phyloP scores from a whole-genome alignment of 495 filamentous ascomycete genomes.

The Aspergillus affinis region DNA sequence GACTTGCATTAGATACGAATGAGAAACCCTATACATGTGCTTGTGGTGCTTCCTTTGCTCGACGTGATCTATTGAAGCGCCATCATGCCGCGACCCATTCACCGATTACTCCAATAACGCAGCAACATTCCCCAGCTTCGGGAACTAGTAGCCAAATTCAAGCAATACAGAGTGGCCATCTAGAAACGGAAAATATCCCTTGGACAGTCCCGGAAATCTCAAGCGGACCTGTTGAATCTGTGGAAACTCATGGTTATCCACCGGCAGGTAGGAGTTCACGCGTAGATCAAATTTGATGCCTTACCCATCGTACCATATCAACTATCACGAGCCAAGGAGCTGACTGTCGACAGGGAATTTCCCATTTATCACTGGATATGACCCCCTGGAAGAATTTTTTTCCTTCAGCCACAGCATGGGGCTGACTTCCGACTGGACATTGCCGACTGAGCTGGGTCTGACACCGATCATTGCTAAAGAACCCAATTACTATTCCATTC shows the following conservation, averaged over 20 bases:
- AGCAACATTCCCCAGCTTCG: slow-evolving; percentile 1
- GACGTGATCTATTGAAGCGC: slow-evolving; percentile 20
- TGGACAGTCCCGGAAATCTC: background rate
- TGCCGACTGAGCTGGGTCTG: slow-evolving; percentile 12
- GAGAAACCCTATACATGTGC: slow-evolving; percentile 22
- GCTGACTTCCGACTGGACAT: slow-evolving; percentile 11
- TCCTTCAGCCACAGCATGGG: slow-evolving; percentile 21
- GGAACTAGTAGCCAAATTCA: background rate
- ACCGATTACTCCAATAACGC: slow-evolving; percentile 10
- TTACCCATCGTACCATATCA: background rate
- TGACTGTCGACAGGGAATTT: background rate
- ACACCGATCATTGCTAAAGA: slow-evolving; percentile 9
- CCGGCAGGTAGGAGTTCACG: background rate
- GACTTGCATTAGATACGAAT: slow-evolving; percentile 19
- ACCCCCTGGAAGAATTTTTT: slow-evolving; percentile 19
- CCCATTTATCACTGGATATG: slow-evolving; percentile 6
- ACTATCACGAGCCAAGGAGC: background rate
- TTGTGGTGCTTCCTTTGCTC: slow-evolving; percentile 19
- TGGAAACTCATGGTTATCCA: background rate
- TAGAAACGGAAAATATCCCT: background rate
- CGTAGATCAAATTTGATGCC: background rate
- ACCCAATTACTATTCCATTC: background rate
- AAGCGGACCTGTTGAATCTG: background rate
- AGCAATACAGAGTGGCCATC: background rate
- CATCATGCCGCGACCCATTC: slow-evolving; percentile 17